These are phyloP conservation scores for Fusarium sterilihyphosum DNA, from an alignment of 2,329 filamentous ascomycete genomes.

Conservation along the genomic window DNA sequence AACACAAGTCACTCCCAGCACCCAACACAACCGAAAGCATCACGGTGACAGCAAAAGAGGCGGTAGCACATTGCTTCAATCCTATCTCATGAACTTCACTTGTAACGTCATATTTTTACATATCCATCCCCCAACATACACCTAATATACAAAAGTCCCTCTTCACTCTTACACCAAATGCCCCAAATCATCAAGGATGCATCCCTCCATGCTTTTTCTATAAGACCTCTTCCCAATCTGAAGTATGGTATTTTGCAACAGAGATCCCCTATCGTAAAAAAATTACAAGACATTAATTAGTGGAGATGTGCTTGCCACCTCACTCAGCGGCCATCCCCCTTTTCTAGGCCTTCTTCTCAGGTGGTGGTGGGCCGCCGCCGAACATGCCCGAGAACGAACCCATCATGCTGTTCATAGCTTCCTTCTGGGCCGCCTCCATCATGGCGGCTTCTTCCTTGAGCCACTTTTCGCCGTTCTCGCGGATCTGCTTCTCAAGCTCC, in stretches of 20 bases:
- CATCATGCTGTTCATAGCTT: constrained; percentile 94
- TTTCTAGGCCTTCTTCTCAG: constrained; percentile 41
- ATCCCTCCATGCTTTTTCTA: constrained; percentile 33
- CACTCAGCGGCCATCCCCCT: not conserved
- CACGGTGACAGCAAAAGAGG: not conserved
- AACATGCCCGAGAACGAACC: constrained; percentile 65
- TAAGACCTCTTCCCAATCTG: constrained; percentile 29
- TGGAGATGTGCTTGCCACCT: constrained; percentile 42
- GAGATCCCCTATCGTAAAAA: constrained; percentile 19
- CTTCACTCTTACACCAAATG: constrained; percentile 29
- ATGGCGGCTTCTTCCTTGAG: constrained; percentile 90
- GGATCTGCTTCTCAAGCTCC: constrained; percentile 87
- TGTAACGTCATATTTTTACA: constrained; percentile 33
- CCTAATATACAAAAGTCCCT: constrained; percentile 36
- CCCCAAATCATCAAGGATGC: constrained; percentile 4
- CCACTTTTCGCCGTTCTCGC: constrained; percentile 94
- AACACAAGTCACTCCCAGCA: not conserved
- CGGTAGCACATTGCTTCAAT: not conserved
- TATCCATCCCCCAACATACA: constrained; percentile 20
- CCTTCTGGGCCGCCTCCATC: constrained; percentile 89
- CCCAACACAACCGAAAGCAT: not conserved
- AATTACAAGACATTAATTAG: constrained; percentile 46
- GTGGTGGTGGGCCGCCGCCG: constrained; percentile 16
- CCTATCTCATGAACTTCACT: not conserved
- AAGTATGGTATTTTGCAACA: constrained; percentile 17